A percentile compares a stretch with the other conserved stretches of the same genome.
These are phyloP conservation scores for Neophaeococcomyces aloes DNA, from an alignment of 2,329 filamentous ascomycete species.

Conservation along the genomic window DNA sequence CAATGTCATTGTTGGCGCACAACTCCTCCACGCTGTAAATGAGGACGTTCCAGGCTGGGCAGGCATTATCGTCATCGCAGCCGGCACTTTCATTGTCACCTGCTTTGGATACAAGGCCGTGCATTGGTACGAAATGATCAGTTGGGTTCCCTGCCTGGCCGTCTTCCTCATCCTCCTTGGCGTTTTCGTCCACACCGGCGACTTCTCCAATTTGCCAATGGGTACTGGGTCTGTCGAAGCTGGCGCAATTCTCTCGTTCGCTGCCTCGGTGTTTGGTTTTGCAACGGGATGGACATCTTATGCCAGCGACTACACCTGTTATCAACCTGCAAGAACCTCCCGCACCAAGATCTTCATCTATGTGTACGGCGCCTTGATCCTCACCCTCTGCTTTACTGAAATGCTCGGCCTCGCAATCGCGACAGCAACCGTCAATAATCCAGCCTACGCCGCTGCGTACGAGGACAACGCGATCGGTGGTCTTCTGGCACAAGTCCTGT, in stretches of 20 bases:
- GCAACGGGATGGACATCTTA: slow-evolving; percentile 64
- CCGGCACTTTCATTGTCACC: slow-evolving; percentile 58
- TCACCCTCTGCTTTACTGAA: slow-evolving; percentile 63
- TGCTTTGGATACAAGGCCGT: slow-evolving; percentile 67
- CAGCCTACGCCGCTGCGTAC: slow-evolving; percentile 48
- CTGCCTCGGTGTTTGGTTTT: slow-evolving; percentile 57
- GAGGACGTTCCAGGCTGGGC: slow-evolving; percentile 54
- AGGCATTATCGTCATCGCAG: slow-evolving; percentile 62
- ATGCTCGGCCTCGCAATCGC: slow-evolving; percentile 61
- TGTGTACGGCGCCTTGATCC: slow-evolving; percentile 58
- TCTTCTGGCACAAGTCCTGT: slow-evolving; percentile 54
- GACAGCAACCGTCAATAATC: slow-evolving; percentile 50
- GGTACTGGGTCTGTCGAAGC: slow-evolving; percentile 48
- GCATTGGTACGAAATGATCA: slow-evolving; percentile 65
- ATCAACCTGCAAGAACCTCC: slow-evolving; percentile 55
- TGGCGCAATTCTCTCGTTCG: slow-evolving; percentile 54
- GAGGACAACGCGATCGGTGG: slow-evolving; percentile 51
- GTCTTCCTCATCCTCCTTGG: slow-evolving; percentile 64
- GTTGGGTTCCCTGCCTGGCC: slow-evolving; percentile 62
- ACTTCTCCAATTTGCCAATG: slow-evolving; percentile 55
- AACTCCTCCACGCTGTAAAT: slow-evolving; percentile 67
- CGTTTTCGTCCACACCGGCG: slow-evolving; percentile 55
- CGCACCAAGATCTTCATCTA: slow-evolving; percentile 55
- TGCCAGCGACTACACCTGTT: slow-evolving; percentile 70
- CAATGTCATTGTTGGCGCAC: slow-evolving; percentile 69